Evolutionary conservation across 306 rosid species (phyloP).

Genomic region (Hippophae rhamnoides): DNA sequence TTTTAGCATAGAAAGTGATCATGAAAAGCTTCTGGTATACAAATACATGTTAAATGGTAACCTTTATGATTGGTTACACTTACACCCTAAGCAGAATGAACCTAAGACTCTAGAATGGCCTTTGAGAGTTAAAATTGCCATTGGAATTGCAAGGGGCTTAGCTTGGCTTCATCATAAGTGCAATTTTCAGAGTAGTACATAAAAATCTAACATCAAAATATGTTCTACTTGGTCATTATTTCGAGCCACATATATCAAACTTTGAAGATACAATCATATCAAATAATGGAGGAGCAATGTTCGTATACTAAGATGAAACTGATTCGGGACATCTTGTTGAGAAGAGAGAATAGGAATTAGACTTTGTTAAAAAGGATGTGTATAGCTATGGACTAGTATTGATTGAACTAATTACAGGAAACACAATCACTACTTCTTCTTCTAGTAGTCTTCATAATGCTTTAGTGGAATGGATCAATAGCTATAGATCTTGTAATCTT

Average conservation of each 20-base stretch:
- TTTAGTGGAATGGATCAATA: constrained; percentile 6
- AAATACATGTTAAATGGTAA: constrained; percentile 16
- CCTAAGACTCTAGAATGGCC: constrained; percentile 13
- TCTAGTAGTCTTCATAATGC: constrained; percentile 2
- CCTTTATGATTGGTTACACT: constrained; percentile 11
- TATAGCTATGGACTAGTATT: constrained; percentile 7
- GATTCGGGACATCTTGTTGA: constrained; percentile 2
- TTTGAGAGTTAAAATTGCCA: constrained; percentile 8
- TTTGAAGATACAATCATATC: constrained; percentile 3
- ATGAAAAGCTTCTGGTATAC: constrained; percentile 18
- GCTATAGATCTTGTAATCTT: neutral
- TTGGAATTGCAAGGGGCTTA: constrained; percentile 13
- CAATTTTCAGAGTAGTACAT: constrained; percentile 10
- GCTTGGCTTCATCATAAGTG: constrained; percentile 15
- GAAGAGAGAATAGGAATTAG: constrained; percentile 6
- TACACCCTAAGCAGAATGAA: neutral
- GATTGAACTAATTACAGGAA: constrained; percentile 12
- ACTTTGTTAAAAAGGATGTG: constrained; percentile 18
- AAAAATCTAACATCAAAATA: neutral
- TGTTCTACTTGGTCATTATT: constrained; percentile 1
- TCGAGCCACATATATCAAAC: constrained; percentile 15
- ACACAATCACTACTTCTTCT: neutral
- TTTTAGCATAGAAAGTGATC: constrained; percentile 7
- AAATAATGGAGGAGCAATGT: constrained; percentile 13
- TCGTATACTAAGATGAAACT: constrained; percentile 7